Conservation (phyloP, 805 yeast species). For the Barnettozyma populi region DNA sequence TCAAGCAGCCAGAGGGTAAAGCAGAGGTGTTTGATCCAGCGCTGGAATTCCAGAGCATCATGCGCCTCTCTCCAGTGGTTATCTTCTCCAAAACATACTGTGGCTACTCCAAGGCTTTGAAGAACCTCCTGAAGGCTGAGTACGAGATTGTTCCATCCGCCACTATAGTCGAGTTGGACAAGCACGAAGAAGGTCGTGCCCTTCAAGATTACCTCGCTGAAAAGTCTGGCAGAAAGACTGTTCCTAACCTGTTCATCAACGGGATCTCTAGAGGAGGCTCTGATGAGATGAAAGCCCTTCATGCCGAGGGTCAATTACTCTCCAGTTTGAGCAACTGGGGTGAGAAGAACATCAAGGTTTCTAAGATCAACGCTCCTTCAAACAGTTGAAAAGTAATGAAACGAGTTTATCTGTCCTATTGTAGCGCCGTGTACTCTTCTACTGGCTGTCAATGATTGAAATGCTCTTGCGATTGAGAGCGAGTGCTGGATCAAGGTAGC, state of each 20-base stretch:
- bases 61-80: slow-evolving; percentile 59
- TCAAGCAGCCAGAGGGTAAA: background rate
- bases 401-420: background rate
- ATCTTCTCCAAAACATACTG: slow-evolving; percentile 53
- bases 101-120: slow-evolving; percentile 72
- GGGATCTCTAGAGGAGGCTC: slow-evolving; percentile 81
- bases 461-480: too few species aligned
- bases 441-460: too few species aligned
- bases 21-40: slow-evolving; percentile 39
- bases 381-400: slow-evolving; percentile 28
- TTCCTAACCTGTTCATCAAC: slow-evolving; percentile 81
- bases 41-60: slow-evolving; percentile 49
- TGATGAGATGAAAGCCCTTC: slow-evolving; percentile 69
- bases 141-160: slow-evolving; percentile 73
- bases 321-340: slow-evolving; percentile 59
- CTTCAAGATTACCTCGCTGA: slow-evolving; percentile 68
- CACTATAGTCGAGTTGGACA: slow-evolving; percentile 73
- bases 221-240: slow-evolving; percentile 76
- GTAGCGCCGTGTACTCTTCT: background rate
- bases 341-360: slow-evolving; percentile 42
- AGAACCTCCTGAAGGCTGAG: slow-evolving; percentile 54
- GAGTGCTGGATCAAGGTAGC: too few species aligned
- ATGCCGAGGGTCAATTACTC: slow-evolving; percentile 49
- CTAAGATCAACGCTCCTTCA: slow-evolving; percentile 51
- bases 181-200: slow-evolving; percentile 66